Conservation (phyloP, 176 grass and related monocot genomes). For the Tillandsia fasciculata region DNA sequence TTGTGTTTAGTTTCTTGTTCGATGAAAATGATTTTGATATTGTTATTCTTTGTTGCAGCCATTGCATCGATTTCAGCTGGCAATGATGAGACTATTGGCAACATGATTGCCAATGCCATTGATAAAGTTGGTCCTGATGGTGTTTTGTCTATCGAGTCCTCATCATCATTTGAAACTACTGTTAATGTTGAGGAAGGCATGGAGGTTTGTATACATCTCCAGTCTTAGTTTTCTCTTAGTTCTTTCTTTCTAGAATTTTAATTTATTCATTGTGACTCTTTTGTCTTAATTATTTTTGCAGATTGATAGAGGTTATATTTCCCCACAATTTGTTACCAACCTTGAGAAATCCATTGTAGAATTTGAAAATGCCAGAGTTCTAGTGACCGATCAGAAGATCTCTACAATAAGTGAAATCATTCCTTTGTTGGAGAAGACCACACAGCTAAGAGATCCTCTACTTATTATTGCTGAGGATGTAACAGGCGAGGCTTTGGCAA, state of each 20-base stretch:
- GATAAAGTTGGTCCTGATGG: slow-evolving; percentile 87
- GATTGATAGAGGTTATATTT: slow-evolving; percentile 65
- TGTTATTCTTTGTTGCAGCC: slow-evolving; percentile 34
- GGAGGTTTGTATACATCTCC: slow-evolving; percentile 38
- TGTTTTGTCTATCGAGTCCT: slow-evolving; percentile 83
- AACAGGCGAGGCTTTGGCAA: slow-evolving; percentile 59
- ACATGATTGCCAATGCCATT: slow-evolving; percentile 85
- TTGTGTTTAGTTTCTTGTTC: not conserved
- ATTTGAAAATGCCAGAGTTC: slow-evolving; percentile 69
- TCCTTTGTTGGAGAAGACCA: slow-evolving; percentile 56
- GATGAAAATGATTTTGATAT: not conserved
- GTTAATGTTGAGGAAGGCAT: slow-evolving; percentile 97
- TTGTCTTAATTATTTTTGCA: slow-evolving; percentile 21
- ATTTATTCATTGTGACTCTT: not conserved
- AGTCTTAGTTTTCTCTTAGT: not conserved
- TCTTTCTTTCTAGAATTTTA: not conserved
- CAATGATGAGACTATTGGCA: slow-evolving; percentile 74
- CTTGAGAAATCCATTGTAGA: slow-evolving; percentile 62
- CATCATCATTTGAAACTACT: slow-evolving; percentile 85
- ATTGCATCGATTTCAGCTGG: slow-evolving; percentile 76
- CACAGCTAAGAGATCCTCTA: slow-evolving; percentile 49
- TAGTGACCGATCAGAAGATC: slow-evolving; percentile 71
- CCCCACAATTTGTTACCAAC: slow-evolving; percentile 69
- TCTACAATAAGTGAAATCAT: slow-evolving; percentile 67
- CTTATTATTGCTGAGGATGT: slow-evolving; percentile 66